phyloP scores from a whole-genome alignment of 257 asterid species.

The Avicennia marina region DNA sequence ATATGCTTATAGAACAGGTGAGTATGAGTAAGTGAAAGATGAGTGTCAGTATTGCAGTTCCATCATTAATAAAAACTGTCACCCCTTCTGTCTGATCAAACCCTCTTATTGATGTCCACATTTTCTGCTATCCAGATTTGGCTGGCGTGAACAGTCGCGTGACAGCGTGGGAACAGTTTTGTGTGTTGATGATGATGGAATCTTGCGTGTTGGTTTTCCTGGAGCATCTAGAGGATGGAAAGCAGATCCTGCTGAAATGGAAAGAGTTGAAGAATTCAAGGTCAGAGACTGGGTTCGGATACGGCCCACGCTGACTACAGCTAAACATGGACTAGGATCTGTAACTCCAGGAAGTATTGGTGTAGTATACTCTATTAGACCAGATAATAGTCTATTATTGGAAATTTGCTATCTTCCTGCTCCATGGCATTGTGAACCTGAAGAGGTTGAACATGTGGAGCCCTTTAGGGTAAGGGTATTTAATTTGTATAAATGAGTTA shows the following conservation, averaged over 20 bases:
- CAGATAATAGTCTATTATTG: conserved; percentile 78
- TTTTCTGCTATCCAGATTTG: conserved; percentile 51
- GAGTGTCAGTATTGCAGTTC: no score
- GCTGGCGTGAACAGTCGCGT: conserved; percentile 96
- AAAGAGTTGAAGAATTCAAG: conserved; percentile 95
- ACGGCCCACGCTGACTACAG: conserved; percentile 88
- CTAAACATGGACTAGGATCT: conserved; percentile 94
- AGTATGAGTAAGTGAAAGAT: no score
- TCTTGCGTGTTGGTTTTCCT: conserved; percentile 96
- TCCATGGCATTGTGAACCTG: conserved; percentile 99
- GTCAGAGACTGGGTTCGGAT: conserved; percentile 99
- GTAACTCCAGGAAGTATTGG: conserved; percentile 98
- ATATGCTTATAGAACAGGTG: no score
- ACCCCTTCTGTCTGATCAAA: no score
- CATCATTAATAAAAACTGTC: no score
- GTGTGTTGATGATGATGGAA: conserved; percentile 98
- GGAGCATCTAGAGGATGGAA: conserved; percentile 99
- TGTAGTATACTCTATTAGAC: conserved; percentile 79
- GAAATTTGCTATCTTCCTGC: conserved; percentile 92
- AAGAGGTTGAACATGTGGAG: conserved; percentile 94
- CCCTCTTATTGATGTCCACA: no score
- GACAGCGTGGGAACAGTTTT: conserved; percentile 93
- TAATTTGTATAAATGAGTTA: background rate
- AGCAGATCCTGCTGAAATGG: conserved; percentile 99
- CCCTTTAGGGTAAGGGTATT: conserved; percentile 77